A percentile compares a stretch with the other conserved stretches of the same genome.
Conservation (phyloP, 805 yeast genomes). For the Starmerella floris region DNA sequence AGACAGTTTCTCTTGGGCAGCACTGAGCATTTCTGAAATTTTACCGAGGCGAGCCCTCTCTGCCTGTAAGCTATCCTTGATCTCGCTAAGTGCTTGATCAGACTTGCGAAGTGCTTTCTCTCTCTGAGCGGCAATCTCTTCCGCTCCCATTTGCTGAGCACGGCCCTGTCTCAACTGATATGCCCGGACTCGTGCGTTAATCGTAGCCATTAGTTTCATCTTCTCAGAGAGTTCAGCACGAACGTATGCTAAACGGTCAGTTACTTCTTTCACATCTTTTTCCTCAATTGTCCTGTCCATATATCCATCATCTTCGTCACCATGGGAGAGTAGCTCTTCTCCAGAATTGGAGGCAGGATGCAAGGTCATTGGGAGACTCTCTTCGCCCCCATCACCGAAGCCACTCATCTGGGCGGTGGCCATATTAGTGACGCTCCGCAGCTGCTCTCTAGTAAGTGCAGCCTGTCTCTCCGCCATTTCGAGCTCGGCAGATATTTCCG, state of each 20-base stretch:
- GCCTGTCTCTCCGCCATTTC: slow-evolving; percentile 7
- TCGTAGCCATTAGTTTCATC: slow-evolving; percentile 10
- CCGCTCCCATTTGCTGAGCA: slow-evolving; percentile 42
- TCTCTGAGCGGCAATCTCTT: slow-evolving; percentile 56
- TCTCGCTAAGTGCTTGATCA: slow-evolving; percentile 19
- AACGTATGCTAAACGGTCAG: background rate
- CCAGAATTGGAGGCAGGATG: background rate
- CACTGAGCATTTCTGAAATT: slow-evolving; percentile 23
- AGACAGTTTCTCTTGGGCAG: slow-evolving; percentile 19
- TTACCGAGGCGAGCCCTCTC: slow-evolving; percentile 8
- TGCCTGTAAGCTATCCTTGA: background rate
- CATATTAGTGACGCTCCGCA: background rate
- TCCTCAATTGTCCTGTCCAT: background rate
- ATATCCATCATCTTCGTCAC: background rate
- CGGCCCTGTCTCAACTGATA: slow-evolving; percentile 63
- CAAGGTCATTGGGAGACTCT: background rate
- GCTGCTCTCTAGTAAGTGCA: background rate
- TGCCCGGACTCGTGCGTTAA: slow-evolving; percentile 19
- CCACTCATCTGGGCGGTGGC: background rate
- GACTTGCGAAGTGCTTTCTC: slow-evolving; percentile 19
- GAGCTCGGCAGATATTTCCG: slow-evolving; percentile 10
- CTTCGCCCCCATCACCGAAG: slow-evolving; percentile 1
- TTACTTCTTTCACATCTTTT: background rate
- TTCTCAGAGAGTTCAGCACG: slow-evolving; percentile 1
- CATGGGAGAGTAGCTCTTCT: background rate